Evolutionary conservation across 352 stramenopile genomes (phyloP).

Genomic region (Globisporangium takayamanum): DNA sequence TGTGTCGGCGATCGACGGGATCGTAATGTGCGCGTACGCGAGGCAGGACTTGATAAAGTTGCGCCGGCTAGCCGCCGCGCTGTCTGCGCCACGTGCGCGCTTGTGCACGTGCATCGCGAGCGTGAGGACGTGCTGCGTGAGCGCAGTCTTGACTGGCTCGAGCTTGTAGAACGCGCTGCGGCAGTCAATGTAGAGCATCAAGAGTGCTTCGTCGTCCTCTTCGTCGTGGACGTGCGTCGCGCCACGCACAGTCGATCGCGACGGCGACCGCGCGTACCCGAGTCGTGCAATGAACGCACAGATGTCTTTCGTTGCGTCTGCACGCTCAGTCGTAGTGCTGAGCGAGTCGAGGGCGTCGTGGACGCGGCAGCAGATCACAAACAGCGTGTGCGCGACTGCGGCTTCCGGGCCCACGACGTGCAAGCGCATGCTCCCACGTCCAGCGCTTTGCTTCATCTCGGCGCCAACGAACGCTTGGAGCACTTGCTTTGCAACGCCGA

Average conservation of each 20-base stretch:
- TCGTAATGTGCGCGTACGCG: constrained; percentile 88
- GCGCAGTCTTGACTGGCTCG: constrained; percentile 54
- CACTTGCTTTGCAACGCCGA: constrained; percentile 79
- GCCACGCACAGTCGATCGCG: neutral
- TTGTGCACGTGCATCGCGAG: constrained; percentile 58
- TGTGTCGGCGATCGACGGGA: constrained; percentile 61
- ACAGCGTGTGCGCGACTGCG: constrained; percentile 77
- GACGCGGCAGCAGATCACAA: constrained; percentile 79
- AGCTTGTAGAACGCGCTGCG: constrained; percentile 85
- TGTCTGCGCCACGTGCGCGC: constrained; percentile 10
- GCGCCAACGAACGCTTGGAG: constrained; percentile 62
- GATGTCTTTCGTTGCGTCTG: constrained; percentile 59
- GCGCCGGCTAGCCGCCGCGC: constrained; percentile 25
- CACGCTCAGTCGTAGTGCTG: constrained; percentile 48
- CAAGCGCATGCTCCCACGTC: constrained; percentile 38
- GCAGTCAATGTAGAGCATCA: constrained; percentile 87
- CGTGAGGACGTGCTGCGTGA: constrained; percentile 50
- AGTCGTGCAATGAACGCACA: constrained; percentile 75
- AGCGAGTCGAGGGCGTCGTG: constrained; percentile 83
- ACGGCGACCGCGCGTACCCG: constrained; percentile 23
- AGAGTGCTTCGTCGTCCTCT: constrained; percentile 73
- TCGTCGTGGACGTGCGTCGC: constrained; percentile 15
- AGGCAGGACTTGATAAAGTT: constrained; percentile 86
- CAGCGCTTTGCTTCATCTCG: constrained; percentile 11
- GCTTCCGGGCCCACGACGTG: constrained; percentile 65